phyloP scores from a whole-genome alignment of 2,329 filamentous ascomycete species.

The Chaetothyriales sp. region DNA sequence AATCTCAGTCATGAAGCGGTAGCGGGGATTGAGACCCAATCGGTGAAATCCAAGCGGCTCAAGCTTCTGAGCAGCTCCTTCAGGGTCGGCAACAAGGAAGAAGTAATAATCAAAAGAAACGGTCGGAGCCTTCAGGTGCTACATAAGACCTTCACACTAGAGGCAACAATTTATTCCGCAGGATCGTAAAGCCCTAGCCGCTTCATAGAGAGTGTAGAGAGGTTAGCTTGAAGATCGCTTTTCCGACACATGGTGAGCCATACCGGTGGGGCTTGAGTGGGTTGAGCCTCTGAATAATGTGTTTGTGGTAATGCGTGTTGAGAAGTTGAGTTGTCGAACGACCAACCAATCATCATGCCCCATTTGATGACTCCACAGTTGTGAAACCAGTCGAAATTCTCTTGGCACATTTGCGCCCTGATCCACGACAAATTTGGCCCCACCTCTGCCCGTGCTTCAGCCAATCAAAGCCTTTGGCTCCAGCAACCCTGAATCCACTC shows the following conservation, averaged over 20 bases:
- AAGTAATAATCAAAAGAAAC: background rate
- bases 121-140: background rate
- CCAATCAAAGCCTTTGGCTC: too few species aligned
- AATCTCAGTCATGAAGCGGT: background rate
- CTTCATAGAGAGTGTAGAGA: background rate
- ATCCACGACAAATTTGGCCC: too few species aligned
- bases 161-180: background rate
- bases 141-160: background rate
- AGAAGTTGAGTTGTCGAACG: too few species aligned
- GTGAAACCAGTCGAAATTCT: too few species aligned
- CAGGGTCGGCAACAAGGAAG: background rate
- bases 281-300: too few species aligned
- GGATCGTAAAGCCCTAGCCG: background rate
- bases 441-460: too few species aligned
- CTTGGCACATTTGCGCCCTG: too few species aligned
- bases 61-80: background rate
- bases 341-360: too few species aligned
- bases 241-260: background rate
- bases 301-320: too few species aligned
- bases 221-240: background rate
- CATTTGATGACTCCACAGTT: too few species aligned
- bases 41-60: background rate
- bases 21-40: background rate
- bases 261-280: too few species aligned
- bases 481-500: too few species aligned